A percentile compares a stretch with the other conserved stretches of the same genome.
Conservation (phyloP, 345 rosid genomes). For the Clausena lansium region DNA sequence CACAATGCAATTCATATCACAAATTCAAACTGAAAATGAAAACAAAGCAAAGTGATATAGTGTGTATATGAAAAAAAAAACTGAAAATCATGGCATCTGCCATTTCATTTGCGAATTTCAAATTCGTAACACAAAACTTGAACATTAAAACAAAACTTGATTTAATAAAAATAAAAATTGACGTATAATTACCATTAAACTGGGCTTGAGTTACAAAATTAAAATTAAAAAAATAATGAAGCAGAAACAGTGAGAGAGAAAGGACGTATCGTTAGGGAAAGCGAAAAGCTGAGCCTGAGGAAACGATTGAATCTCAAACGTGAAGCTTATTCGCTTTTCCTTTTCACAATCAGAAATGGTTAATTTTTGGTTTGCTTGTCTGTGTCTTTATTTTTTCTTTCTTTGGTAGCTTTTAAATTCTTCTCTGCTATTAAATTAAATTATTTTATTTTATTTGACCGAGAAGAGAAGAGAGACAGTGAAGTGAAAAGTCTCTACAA, state of each 20-base stretch:
- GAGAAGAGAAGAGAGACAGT: not conserved
- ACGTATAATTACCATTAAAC: not conserved
- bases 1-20: constrained; percentile 9
- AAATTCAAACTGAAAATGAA: not conserved
- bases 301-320: not conserved
- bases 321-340: constrained; percentile 3
- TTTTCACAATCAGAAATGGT: constrained; percentile 7
- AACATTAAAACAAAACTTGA: no score
- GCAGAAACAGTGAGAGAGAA: not conserved
- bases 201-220: not conserved
- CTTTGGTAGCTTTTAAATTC: not conserved
- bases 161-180: not conserved
- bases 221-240: not conserved
- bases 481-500: constrained; percentile 8
- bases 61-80: not conserved
- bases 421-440: not conserved
- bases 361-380: not conserved
- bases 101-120: not conserved
- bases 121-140: not conserved
- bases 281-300: not conserved
- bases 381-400: not conserved
- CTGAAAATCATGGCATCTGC: not conserved
- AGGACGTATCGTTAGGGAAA: constrained; percentile 2
- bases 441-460: not conserved
- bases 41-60: not conserved